These are phyloP conservation scores for Aureobasidium subglaciale DNA, from an alignment of 2,329 filamentous ascomycete genomes.

Conservation along the genomic window DNA sequence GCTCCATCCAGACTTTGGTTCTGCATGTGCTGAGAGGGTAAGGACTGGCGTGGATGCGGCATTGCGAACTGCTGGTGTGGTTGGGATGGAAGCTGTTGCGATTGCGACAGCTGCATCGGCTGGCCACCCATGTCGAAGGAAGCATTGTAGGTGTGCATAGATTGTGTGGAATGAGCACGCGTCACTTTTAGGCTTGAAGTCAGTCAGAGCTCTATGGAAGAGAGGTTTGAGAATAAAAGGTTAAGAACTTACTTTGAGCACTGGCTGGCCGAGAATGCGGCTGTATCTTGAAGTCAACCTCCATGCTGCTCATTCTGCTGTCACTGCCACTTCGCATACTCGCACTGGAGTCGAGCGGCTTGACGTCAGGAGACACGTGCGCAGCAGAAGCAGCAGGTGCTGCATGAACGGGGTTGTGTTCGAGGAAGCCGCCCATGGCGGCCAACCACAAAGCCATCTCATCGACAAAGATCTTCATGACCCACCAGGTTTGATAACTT, in stretches of 20 bases:
- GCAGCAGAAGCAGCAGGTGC: not conserved
- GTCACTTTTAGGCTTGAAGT: conserved; percentile 15
- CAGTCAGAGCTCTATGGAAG: conserved; percentile 13
- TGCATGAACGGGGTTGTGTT: conserved; percentile 29
- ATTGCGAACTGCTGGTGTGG: conserved; percentile 4
- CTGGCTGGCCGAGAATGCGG: conserved; percentile 12
- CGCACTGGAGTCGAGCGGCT: conserved; percentile 1
- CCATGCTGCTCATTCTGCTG: conserved; percentile 29
- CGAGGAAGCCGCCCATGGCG: conserved; percentile 83
- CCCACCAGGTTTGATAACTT: conserved; percentile 88
- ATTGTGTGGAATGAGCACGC: conserved; percentile 17
- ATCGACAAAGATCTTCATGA: conserved; percentile 91
- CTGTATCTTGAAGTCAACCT: conserved; percentile 20
- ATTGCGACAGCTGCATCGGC: conserved; percentile 17
- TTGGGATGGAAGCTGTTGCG: conserved; percentile 17
- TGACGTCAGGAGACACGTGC: not conserved
- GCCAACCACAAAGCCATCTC: conserved; percentile 90
- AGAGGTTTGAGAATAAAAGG: not conserved
- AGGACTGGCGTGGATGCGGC: conserved; percentile 14
- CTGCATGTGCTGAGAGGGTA: conserved; percentile 18
- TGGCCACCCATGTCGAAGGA: conserved; percentile 13
- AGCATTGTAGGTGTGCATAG: conserved; percentile 14
- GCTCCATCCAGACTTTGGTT: conserved; percentile 19
- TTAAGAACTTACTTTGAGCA: conserved; percentile 16
- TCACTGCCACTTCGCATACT: conserved; percentile 22